Evolutionary conservation across 345 rosid genomes (phyloP), one percentile per base, ranked within the genome.

Genomic region (Noccaea bulbosa): DNA sequence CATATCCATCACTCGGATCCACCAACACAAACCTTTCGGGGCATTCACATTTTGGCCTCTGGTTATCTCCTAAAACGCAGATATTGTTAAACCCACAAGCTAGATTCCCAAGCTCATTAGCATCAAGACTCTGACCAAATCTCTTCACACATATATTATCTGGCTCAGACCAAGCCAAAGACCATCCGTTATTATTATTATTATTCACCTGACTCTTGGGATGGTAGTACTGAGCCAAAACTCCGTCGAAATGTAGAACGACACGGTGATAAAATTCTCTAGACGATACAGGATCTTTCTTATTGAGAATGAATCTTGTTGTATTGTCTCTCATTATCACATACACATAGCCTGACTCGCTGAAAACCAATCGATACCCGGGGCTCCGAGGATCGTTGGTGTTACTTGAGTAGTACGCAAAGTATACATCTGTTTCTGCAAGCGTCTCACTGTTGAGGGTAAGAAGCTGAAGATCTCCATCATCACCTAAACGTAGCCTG

Each of bases 11-110:
- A 22, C 59, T 49, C 2, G 77, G 71, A 71, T 83, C 84, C 35
- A 77, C 14, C 39, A 75, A 77, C 17, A 46, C 41, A 56, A 83
- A 87, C 45, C 79, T 82, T 4, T 48, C 43, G 2, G 89, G 83
- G 43, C 91, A 90, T 33, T 54, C 41, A 60, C 91, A 85, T 4
- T 1, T 80, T 5, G 87, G 87, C 50, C 79, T 79, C 11, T 76
- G 57, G 41, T 82, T 72, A 2, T 49, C 61, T 43, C 73, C 76
- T 6, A 81, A 9, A 10, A 1, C 38, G 63, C 97, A 90, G 40
- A 72, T 78, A 71, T 78, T 85, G 54, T 86, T 86, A 79, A 39
- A 80, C 24, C 92, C 97, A 47, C 94, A 90, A 7, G 85, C 83
- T 38, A 81, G 83, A 17, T 72, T 45, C 6, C 90, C 61, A 55